Base-by-base conservation (phyloP, 176 grass and related monocot genomes). In the Dendrocalamus sinicus region DNA sequence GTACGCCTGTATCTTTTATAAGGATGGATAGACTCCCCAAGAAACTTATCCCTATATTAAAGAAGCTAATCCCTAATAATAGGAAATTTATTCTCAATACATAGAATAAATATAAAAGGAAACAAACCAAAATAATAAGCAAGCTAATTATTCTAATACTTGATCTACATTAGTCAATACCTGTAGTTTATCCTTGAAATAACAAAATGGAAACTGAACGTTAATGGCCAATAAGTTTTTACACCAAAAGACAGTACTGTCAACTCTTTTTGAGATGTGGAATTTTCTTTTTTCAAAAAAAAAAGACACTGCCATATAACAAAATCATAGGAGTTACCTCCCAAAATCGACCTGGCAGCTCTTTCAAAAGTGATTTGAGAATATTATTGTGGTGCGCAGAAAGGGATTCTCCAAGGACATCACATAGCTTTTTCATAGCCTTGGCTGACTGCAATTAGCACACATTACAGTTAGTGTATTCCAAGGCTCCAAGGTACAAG, bases 281-380 rank as follows among this genome's bases (percentile, higher is more conserved):
- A 11, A 13, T 71, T 44, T 11, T 5, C 19, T n/a, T 23, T 12
- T 12, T 5, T 2, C 3, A 39, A 39, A 23, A 71, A 10, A 39
- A 39, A 23, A 71, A 10, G 19, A 45, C 50, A 26, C 26, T 66
- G 48, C 71, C 20, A 12, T 53, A 19, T 53, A 12, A 66, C 28
- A 15, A 70, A 76, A 24, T 75, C 61, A 75, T 14, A 19, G 3
- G 6, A 91, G 19, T 79, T 90, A 98, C 95, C 93, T 98, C 95
- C 93, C 93, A 95, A 62, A 93, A 87, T 85, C 95, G 95, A 85
- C 95, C 91, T n/a, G 93, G 88, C 51, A 98, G 72, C 80, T 98
- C 95, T 72, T 98, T 93, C 17, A 98, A 78, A 89, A 98, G 91
- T 77, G 88, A 93, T 61, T 91, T 73, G 66, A 98, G 89, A 79